Base-by-base conservation (phyloP, 768 basidiomycete species). In the Serendipita sp. region DNA sequence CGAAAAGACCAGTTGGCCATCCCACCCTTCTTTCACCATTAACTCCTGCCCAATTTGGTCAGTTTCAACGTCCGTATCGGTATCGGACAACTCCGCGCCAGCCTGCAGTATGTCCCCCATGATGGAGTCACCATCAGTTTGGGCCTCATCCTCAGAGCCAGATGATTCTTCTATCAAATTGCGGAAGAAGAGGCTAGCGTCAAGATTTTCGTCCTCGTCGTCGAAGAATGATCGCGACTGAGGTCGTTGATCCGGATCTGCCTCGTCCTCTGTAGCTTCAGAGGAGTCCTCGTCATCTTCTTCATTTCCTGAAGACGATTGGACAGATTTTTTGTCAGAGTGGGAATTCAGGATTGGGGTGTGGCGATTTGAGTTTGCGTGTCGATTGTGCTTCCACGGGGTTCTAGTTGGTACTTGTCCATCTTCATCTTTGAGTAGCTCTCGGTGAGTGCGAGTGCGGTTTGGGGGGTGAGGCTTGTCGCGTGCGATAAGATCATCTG, bases 11-110 rank as follows among this genome's bases (percentile, higher is more conserved):
- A 60, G 56, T 37, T 60, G 30, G 34, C 56, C 56, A 37, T 60
- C 56, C 56, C 56, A 60, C 18, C 56, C 56, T 35, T 60, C 56
- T 37, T 60, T 60, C 10, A 60, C 56, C 56, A 60, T 60, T 35
- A 60, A 10, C 28, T 24, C 16, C 10, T 60, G 16, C 37, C 35
- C 56, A n/a, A 60, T 24, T 10, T 38, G 30, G 10, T 53, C 48
- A 53, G 32, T 53, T 37, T 60, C 56, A 28, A 60, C 37, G 37
- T 60, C 56, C 35, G 56, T 60, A 11, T 60, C 56, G 8, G 56
- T 60, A 18, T 60, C 56, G 28, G 56, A 60, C 16, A 60, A 18
- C 34, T 28, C 56, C 30, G 56, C 56, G 32, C 18, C 48, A 32
- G 8, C 2, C 10, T 10, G 8, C 16, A 53, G 10, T n/a, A 60